Conservation (phyloP, 257 asterid species). For the Solanum phureja region DNA sequence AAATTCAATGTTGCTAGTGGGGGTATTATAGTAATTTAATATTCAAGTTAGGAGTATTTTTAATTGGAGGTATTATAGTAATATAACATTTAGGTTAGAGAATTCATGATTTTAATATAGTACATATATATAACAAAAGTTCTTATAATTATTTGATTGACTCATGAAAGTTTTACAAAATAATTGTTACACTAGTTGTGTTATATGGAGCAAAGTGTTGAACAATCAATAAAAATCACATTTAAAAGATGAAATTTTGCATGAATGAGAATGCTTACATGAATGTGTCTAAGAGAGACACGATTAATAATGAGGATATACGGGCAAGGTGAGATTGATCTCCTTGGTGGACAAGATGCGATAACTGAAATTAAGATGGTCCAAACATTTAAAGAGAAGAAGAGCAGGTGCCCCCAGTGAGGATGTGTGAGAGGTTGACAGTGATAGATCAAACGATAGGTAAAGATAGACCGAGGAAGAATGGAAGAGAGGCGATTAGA, state of each 20-base stretch:
- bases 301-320: neutral
- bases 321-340: neutral
- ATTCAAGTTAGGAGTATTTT: no score
- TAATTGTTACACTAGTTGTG: neutral
- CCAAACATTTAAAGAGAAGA: neutral
- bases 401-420: neutral
- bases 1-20: no score
- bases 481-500: neutral
- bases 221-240: neutral
- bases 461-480: neutral
- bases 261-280: neutral
- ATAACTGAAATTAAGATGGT: neutral
- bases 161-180: neutral
- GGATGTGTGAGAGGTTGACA: neutral
- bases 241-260: neutral
- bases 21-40: no score
- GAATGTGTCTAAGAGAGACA: neutral
- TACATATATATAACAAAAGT: no score
- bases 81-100: no score
- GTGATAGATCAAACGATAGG: neutral
- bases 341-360: neutral
- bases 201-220: neutral
- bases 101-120: no score
- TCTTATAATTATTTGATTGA: no score
- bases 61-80: no score